phyloP scores from a whole-genome alignment of 306 rosid genomes.

The Lupinus albus region DNA sequence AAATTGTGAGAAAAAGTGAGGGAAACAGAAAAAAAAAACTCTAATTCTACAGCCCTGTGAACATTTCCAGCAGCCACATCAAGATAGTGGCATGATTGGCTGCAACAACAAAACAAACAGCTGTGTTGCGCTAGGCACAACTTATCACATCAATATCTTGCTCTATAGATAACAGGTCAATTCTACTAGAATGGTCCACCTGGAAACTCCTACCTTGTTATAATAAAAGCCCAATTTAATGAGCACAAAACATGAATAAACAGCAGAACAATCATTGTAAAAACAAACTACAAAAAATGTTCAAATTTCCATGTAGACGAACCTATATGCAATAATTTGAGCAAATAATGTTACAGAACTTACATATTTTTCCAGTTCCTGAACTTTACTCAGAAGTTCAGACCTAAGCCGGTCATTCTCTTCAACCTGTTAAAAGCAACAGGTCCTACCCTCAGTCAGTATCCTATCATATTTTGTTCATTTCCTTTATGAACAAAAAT shows the following conservation, averaged over 20 bases:
- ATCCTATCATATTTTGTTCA: no score
- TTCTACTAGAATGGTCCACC: constrained; percentile 12
- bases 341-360: constrained; percentile 42
- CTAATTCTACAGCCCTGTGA: no score
- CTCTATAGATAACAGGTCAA: not conserved
- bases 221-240: constrained; percentile 12
- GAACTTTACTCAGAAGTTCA: constrained; percentile 64
- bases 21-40: no score
- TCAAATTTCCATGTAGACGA: not conserved
- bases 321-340: constrained; percentile 6
- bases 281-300: not conserved
- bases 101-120: no score
- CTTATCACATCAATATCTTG: no score
- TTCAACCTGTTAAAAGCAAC: constrained; percentile 61
- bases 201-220: constrained; percentile 14
- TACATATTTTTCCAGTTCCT: constrained; percentile 72
- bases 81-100: no score
- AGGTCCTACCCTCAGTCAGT: constrained; percentile 32
- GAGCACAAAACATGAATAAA: constrained; percentile 1
- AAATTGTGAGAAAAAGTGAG: no score
- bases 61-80: no score
- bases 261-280: not conserved
- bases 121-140: no score
- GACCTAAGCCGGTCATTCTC: constrained; percentile 72
- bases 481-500: constrained; percentile 2